Conservation (phyloP, 1,284 basidiomycete genomes). For the Papiliotrema fonsecae region DNA sequence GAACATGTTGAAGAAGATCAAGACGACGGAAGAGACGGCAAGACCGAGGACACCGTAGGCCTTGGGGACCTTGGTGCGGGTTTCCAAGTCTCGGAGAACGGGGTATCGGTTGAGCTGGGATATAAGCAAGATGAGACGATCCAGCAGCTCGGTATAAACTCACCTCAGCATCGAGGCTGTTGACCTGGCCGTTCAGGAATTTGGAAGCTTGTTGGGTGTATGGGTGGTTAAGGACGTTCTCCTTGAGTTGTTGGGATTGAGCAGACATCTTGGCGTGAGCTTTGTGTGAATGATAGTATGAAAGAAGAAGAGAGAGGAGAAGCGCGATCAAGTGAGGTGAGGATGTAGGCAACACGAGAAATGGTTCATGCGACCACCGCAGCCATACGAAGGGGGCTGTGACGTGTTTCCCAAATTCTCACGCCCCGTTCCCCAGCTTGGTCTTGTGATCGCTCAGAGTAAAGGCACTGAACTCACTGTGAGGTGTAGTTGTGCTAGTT, state of each 20-base stretch:
- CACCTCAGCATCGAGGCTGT: slow-evolving; percentile 92
- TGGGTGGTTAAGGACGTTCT: slow-evolving; percentile 66
- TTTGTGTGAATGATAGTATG: neutral
- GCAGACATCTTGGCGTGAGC: slow-evolving; percentile 32
- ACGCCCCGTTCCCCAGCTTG: too few species aligned
- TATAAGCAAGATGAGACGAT: too few species aligned
- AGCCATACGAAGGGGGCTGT: too few species aligned
- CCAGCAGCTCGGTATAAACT: too few species aligned
- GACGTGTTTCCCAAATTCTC: too few species aligned
- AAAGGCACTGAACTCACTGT: too few species aligned
- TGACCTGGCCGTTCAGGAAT: slow-evolving; percentile 68
- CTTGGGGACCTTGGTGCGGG: slow-evolving; percentile 88
- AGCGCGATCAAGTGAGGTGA: neutral
- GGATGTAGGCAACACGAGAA: too few species aligned
- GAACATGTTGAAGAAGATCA: slow-evolving; percentile 51
- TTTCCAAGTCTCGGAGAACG: slow-evolving; percentile 73
- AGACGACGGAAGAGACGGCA: slow-evolving; percentile 54
- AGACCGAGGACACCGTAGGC: slow-evolving; percentile 78
- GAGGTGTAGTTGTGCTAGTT: too few species aligned
- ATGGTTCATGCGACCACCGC: too few species aligned
- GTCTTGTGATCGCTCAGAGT: too few species aligned
- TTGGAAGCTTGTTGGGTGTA: slow-evolving; percentile 71
- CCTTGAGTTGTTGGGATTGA: slow-evolving; percentile 49
- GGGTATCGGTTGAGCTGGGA: slow-evolving; percentile 89
- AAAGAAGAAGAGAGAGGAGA: neutral